A percentile compares a stretch with the other conserved stretches of the same genome.
Evolutionary conservation across 148 eudicot species (phyloP).

Genomic region (Polygonum maritimum): DNA sequence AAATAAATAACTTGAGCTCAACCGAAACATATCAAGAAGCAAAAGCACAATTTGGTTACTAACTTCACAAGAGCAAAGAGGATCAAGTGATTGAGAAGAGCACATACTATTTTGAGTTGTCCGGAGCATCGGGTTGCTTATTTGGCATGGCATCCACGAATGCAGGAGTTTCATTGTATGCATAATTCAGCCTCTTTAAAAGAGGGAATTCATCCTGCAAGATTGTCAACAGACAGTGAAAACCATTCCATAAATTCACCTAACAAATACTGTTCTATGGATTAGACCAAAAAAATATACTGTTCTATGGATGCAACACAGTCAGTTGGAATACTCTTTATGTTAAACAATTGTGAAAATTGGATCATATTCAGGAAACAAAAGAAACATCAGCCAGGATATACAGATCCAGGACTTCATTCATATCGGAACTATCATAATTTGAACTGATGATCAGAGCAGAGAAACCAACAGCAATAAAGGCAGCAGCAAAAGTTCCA

Average conservation of each 20-base stretch:
- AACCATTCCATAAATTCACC: not conserved
- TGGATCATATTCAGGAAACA: not conserved
- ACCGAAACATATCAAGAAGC: not conserved
- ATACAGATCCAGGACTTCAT: not conserved
- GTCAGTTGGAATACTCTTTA: not conserved
- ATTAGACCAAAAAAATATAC: too few species aligned
- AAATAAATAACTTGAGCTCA: not conserved
- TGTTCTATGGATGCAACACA: not conserved
- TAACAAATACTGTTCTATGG: not conserved
- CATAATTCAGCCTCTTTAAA: conserved; percentile 47
- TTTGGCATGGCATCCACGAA: conserved; percentile 62
- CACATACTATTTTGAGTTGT: not conserved
- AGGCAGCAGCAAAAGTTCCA: too few species aligned
- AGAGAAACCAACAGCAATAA: not conserved
- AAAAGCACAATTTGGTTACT: not conserved
- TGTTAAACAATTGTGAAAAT: not conserved
- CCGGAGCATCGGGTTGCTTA: conserved; percentile 67
- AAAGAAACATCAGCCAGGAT: not conserved
- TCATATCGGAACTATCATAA: not conserved
- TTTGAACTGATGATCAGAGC: not conserved
- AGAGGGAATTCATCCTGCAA: conserved; percentile 61
- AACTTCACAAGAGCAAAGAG: not conserved
- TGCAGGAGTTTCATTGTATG: conserved; percentile 51
- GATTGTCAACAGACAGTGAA: not conserved
- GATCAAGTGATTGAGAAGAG: not conserved